Percentiles rank a stretch among this genome's conserved stretches.
Evolutionary conservation across 208 protist genomes (phyloP).

Genomic region (Wallacemonas sp.): DNA sequence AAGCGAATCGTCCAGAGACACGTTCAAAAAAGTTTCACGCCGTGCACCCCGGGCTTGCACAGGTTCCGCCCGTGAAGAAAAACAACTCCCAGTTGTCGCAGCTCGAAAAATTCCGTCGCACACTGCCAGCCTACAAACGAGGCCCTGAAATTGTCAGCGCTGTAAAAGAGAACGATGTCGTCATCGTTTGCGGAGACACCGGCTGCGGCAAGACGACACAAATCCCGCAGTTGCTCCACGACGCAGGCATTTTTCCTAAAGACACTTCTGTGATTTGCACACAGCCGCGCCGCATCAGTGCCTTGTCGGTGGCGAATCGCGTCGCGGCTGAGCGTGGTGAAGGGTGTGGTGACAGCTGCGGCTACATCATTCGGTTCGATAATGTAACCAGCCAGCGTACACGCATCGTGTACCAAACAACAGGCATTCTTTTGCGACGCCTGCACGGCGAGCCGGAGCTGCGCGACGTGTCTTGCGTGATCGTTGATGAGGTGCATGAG

Average conservation of each 20-base stretch:
- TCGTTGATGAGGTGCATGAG: slow-evolving; percentile 90
- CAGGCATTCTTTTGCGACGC: slow-evolving; percentile 97
- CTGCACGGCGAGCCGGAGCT: slow-evolving; percentile 93
- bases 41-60: slow-evolving; percentile 34
- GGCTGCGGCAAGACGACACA: slow-evolving; percentile 98
- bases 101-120: slow-evolving; percentile 53
- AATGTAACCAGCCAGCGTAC: slow-evolving; percentile 79
- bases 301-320: slow-evolving; percentile 87
- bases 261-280: slow-evolving; percentile 76
- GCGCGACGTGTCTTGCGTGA: slow-evolving; percentile 67
- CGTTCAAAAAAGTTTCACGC: slow-evolving; percentile 29
- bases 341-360: slow-evolving; percentile 79
- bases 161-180: slow-evolving; percentile 57
- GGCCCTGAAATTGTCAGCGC: slow-evolving; percentile 52
- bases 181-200: slow-evolving; percentile 95
- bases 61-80: not conserved
- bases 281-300: slow-evolving; percentile 89
- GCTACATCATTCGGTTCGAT: slow-evolving; percentile 91
- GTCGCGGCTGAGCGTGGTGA: slow-evolving; percentile 87
- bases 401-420: slow-evolving; percentile 98
- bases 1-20: slow-evolving; percentile 17
- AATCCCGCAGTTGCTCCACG: slow-evolving; percentile 85
- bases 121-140: slow-evolving; percentile 55
- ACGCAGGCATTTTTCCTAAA: slow-evolving; percentile 60
- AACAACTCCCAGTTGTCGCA: slow-evolving; percentile 4